phyloP scores from a whole-genome alignment of 495 filamentous ascomycete genomes.

The Hyaloscypha hepaticicola region DNA sequence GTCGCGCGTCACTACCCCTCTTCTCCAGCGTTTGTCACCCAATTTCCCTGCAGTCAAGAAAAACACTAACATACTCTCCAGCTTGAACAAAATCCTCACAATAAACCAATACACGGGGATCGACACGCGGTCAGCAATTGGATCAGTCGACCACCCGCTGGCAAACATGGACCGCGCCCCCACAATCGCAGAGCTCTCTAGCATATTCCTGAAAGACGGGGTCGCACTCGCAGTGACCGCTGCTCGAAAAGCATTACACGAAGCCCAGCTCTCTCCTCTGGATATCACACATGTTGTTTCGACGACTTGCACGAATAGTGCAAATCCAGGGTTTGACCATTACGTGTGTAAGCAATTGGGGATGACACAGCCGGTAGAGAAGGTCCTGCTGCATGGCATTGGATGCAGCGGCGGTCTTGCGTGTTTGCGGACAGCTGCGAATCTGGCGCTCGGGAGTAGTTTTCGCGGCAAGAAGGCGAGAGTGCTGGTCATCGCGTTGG shows the following conservation, averaged over 20 bases:
- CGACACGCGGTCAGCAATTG: constrained; percentile 58
- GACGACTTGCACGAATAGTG: constrained; percentile 66
- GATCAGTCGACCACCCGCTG: constrained; percentile 52
- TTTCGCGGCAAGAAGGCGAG: constrained; percentile 51
- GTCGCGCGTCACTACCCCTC: constrained; percentile 49
- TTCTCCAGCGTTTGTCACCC: constrained; percentile 44
- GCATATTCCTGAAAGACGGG: constrained; percentile 55
- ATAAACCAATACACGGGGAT: constrained; percentile 67
- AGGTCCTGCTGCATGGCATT: constrained; percentile 60
- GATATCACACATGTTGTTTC: constrained; percentile 66
- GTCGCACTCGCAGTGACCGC: constrained; percentile 57
- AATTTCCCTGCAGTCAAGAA: constrained; percentile 4
- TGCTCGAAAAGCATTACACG: constrained; percentile 56
- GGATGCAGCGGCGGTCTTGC: constrained; percentile 66
- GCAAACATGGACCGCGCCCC: constrained; percentile 55
- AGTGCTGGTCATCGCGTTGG: constrained; percentile 59
- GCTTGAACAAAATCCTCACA: constrained; percentile 56
- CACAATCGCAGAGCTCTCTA: constrained; percentile 53
- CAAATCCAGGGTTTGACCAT: constrained; percentile 67
- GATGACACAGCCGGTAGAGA: constrained; percentile 49
- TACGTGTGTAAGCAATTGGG: constrained; percentile 56
- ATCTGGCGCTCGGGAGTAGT: constrained; percentile 57
- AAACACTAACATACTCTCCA: constrained; percentile 23
- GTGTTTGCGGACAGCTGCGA: constrained; percentile 58
- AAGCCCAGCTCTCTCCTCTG: constrained; percentile 45